A percentile compares a stretch with the other conserved stretches of the same genome.
Evolutionary conservation across 345 rosid species (phyloP).

Genomic region (Stellera chamaejasme): DNA sequence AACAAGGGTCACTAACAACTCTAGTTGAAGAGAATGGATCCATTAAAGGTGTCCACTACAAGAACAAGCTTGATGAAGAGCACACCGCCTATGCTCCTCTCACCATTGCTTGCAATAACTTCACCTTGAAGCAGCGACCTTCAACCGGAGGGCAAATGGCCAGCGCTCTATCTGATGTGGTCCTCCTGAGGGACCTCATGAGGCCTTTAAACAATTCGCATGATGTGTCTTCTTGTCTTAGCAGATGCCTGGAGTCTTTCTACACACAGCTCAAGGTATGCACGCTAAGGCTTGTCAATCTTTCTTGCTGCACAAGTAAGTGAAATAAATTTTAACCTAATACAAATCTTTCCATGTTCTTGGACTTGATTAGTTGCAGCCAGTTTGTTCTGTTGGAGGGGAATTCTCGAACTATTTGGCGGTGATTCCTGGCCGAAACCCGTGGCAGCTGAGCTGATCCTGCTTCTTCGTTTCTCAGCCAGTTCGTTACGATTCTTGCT

Average conservation of each 20-base stretch:
- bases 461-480: too few species aligned
- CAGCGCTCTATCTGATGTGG: slow-evolving; percentile 3
- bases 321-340: too few species aligned
- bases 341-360: too few species aligned
- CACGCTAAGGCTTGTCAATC: too few species aligned
- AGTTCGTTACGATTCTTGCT: too few species aligned
- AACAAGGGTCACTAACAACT: slow-evolving; percentile 62
- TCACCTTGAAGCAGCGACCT: slow-evolving; percentile 36
- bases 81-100: slow-evolving; percentile 43
- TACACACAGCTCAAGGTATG: slow-evolving; percentile 10
- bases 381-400: too few species aligned
- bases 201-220: neutral
- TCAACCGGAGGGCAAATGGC: slow-evolving; percentile 8
- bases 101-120: slow-evolving; percentile 66
- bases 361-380: too few species aligned
- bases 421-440: too few species aligned
- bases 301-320: too few species aligned
- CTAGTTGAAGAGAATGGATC: slow-evolving; percentile 51
- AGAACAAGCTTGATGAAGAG: slow-evolving; percentile 43
- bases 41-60: slow-evolving; percentile 57
- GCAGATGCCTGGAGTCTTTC: slow-evolving; percentile 3
- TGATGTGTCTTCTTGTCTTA: neutral
- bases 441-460: too few species aligned
- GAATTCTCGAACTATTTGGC: too few species aligned
- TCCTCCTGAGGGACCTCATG: slow-evolving; percentile 4